phyloP scores from a whole-genome alignment of 2,329 filamentous ascomycete species.

The Magnaporthiopsis rhizophila region DNA sequence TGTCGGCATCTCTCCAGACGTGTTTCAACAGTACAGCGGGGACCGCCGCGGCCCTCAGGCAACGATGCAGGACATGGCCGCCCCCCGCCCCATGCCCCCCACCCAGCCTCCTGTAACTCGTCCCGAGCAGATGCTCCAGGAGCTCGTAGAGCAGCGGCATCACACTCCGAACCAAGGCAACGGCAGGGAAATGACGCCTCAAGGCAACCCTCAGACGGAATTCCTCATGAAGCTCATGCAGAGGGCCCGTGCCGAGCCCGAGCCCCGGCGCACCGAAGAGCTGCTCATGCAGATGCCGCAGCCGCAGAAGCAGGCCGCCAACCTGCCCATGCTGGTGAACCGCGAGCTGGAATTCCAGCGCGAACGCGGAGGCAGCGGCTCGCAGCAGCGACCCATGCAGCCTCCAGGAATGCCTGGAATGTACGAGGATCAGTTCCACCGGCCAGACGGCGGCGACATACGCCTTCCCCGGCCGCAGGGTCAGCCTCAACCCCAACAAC shows the following conservation, averaged over 20 bases:
- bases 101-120: constrained; percentile 38
- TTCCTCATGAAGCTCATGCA: constrained; percentile 83
- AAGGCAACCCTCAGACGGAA: constrained; percentile 51
- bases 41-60: constrained; percentile 31
- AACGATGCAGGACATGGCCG: constrained; percentile 43
- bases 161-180: constrained; percentile 43
- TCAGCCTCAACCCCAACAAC: constrained; percentile 34
- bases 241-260: constrained; percentile 36
- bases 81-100: constrained; percentile 34
- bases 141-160: constrained; percentile 52
- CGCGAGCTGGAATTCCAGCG: constrained; percentile 40
- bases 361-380: constrained; percentile 22
- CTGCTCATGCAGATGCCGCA: constrained; percentile 36
- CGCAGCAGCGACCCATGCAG: constrained; percentile 31
- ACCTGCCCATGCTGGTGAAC: constrained; percentile 37
- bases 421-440: constrained; percentile 46
- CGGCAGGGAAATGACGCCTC: constrained; percentile 28
- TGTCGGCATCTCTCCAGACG: constrained; percentile 37
- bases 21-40: constrained; percentile 38
- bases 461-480: constrained; percentile 12
- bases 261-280: constrained; percentile 44
- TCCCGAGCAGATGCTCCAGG: constrained; percentile 53
- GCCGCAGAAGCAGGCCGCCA: constrained; percentile 37
- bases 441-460: constrained; percentile 34
- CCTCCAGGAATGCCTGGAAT: constrained; percentile 41